Percentiles rank a stretch among this genome's conserved stretches.
Evolutionary conservation across 2,329 filamentous ascomycete genomes (phyloP).

Genomic region (Aspergillus udagawae): DNA sequence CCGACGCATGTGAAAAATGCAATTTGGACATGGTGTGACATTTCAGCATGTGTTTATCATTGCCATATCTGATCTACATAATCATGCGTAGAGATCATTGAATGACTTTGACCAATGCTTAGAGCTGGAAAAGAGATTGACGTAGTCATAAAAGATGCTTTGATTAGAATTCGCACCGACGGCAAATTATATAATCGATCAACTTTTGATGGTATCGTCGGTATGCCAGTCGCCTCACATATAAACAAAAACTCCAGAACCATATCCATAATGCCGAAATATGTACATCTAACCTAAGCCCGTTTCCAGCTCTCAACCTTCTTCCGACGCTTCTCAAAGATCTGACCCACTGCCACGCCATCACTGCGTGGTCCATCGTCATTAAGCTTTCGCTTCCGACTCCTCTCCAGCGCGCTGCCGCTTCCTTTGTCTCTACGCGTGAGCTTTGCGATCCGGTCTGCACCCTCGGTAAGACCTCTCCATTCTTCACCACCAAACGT

Average conservation of each 20-base stretch:
- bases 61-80: not conserved
- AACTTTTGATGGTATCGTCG: not conserved
- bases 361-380: slow-evolving; percentile 70
- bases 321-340: slow-evolving; percentile 43
- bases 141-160: not conserved
- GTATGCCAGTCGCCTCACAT: not conserved
- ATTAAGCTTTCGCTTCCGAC: slow-evolving; percentile 69
- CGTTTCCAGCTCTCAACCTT: slow-evolving; percentile 42
- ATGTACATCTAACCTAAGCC: slow-evolving; percentile 7
- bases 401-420: slow-evolving; percentile 67
- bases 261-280: not conserved
- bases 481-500: slow-evolving; percentile 92
- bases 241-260: slow-evolving; percentile 3
- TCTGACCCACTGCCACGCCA: slow-evolving; percentile 63
- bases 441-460: slow-evolving; percentile 79
- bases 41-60: not conserved
- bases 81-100: not conserved
- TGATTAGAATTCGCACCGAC: not conserved
- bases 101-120: not conserved
- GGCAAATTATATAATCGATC: not conserved
- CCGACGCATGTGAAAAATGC: not conserved
- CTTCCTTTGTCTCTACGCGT: slow-evolving; percentile 65
- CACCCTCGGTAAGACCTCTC: slow-evolving; percentile 76
- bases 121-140: not conserved
- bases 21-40: not conserved